Percentiles rank a stretch among this genome's conserved stretches.
Evolutionary conservation across 495 filamentous ascomycete species (phyloP).

Genomic region (Aspergillus heteromorphus): DNA sequence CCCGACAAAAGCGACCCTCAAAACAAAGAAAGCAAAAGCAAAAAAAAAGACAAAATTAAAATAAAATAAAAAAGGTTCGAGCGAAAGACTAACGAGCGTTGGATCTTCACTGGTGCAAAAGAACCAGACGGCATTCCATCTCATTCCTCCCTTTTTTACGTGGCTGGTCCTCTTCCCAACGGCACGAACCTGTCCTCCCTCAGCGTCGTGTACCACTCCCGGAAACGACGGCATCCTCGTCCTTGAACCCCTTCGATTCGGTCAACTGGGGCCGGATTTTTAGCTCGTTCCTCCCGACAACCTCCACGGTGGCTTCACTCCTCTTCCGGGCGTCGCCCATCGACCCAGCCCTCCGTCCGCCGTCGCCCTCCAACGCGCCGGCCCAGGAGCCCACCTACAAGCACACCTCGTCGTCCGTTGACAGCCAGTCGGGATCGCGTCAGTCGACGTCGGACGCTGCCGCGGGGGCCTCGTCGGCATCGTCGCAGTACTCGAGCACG

Average conservation of each 20-base stretch:
- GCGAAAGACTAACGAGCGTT: background rate
- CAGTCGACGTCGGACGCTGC: conserved; percentile 18
- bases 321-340: conserved; percentile 55
- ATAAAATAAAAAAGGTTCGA: background rate
- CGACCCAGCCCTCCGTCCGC: conserved; percentile 45
- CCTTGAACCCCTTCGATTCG: conserved; percentile 24
- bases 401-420: conserved; percentile 15
- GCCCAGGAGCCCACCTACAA: conserved; percentile 35
- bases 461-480: conserved; percentile 30
- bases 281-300: conserved; percentile 27
- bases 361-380: conserved; percentile 38
- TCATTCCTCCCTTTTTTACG: conserved; percentile 20
- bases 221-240: background rate
- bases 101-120: conserved; percentile 10
- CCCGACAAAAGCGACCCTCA: background rate
- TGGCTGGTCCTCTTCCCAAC: conserved; percentile 21
- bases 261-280: conserved; percentile 34
- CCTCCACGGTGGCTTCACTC: conserved; percentile 47
- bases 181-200: conserved; percentile 4
- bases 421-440: conserved; percentile 17
- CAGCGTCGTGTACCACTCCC: background rate
- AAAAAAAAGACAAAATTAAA: background rate
- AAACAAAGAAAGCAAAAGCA: background rate
- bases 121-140: conserved; percentile 13
- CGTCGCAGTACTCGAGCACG: conserved; percentile 33